These are phyloP conservation scores for Polychaeton citri DNA, from an alignment of 2,329 filamentous ascomycete genomes.

Conservation along the genomic window DNA sequence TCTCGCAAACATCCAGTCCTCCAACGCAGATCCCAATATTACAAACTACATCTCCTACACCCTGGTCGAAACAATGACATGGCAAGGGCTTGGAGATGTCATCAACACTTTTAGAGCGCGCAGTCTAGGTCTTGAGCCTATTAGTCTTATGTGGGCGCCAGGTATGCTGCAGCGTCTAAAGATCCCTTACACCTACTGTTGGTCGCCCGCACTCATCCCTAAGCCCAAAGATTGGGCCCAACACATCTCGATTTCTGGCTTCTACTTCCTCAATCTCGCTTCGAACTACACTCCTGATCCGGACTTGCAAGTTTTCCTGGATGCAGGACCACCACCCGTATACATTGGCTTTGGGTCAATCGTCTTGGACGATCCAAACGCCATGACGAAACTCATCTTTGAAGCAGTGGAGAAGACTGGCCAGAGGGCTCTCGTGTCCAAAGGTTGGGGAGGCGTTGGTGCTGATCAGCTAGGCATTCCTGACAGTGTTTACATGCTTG, in stretches of 20 bases:
- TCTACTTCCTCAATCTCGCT: constrained; percentile 60
- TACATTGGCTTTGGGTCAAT: constrained; percentile 80
- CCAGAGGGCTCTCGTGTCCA: constrained; percentile 40
- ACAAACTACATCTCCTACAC: constrained; percentile 77
- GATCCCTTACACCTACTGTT: constrained; percentile 83
- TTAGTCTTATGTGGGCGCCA: constrained; percentile 73
- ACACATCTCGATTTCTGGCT: constrained; percentile 61
- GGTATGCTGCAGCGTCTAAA: constrained; percentile 62
- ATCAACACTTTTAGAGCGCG: constrained; percentile 77
- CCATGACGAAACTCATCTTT: constrained; percentile 58
- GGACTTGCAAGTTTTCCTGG: constrained; percentile 53
- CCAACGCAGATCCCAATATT: constrained; percentile 61
- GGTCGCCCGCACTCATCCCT: constrained; percentile 69
- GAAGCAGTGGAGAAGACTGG: constrained; percentile 47
- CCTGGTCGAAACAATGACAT: constrained; percentile 81
- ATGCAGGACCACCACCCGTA: constrained; percentile 55
- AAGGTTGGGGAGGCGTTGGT: constrained; percentile 39
- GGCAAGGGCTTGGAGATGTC: constrained; percentile 81
- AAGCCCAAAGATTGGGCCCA: constrained; percentile 65
- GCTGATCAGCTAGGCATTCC: constrained; percentile 25
- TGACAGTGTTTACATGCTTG: constrained; percentile 37
- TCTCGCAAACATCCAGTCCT: constrained; percentile 65
- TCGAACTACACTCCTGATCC: constrained; percentile 52
- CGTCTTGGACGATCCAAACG: constrained; percentile 62
- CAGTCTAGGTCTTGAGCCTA: constrained; percentile 58